Evolutionary conservation across 108 stramenopile genomes (phyloP), one percentile per base, ranked within the genome.

Genomic region (Fragilariopsis cylindrus): DNA sequence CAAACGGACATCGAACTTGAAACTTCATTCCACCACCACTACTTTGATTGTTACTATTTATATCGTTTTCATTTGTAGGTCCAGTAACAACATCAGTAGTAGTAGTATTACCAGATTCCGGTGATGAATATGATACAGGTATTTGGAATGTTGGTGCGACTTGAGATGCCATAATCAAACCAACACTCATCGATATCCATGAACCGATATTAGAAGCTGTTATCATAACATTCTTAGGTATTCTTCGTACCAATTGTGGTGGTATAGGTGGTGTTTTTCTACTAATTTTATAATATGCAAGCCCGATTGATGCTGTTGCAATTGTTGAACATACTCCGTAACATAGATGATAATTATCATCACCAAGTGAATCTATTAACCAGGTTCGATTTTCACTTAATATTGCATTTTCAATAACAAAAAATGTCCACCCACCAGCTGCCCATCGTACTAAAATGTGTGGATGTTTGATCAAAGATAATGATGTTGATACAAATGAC

Each of bases 1-100:
- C 96, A 66, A 96, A 94, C 4, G 96, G 96, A 80, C 96, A 97
- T 30, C 92, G 90, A 45, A 96, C 89, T 81, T 96, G 90, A 74
- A 87, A 84, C 4, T 60, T 65, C 65, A 3, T 57, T 64, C 5
- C 69, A 78, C 58, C 57, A 70, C 57, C 52, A 71, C 65, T 44
- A 42, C 15, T 30, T 30, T 30, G 30, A 30, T 30, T 30, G 30
- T 30, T 30, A 9, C n/a, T 50, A 11, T 49, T 39, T 55, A 15
- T 62, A 65, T 57, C 30, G 71, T 47, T 4, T 60, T 65, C 57
- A 16, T 69, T 73, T 30, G 30, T 30, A 30, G 30, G 30, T 2
- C 30, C 30, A 30, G 30, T 30, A 30, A 30, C 30, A 30, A 30
- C 30, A 30, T 2, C 30, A 0, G 30, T 30, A 30, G 30, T 30